phyloP scores from a whole-genome alignment of 2,329 filamentous ascomycete species.

The Corynespora cassiicola region DNA sequence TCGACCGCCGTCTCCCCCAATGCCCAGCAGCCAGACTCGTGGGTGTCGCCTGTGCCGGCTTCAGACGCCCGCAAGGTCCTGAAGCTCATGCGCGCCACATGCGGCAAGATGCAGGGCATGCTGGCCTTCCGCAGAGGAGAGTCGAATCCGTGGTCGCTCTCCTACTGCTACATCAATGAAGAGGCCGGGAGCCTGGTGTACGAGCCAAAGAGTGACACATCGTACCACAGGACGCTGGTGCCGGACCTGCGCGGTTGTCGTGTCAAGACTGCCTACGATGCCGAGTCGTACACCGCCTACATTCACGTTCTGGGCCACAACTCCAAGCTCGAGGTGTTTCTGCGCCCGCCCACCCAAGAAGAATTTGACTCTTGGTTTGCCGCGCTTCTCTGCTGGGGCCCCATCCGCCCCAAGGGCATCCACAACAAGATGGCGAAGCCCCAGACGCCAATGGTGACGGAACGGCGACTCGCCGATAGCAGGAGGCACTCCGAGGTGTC shows the following conservation, averaged over 20 bases:
- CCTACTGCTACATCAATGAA: constrained; percentile 80
- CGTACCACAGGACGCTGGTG: constrained; percentile 72
- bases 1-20: constrained; percentile 23
- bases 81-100: constrained; percentile 77
- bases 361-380: constrained; percentile 83
- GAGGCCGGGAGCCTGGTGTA: constrained; percentile 77
- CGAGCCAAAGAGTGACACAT: constrained; percentile 71
- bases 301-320: constrained; percentile 61
- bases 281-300: constrained; percentile 56
- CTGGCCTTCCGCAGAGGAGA: constrained; percentile 73
- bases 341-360: constrained; percentile 68
- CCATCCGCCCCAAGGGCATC: constrained; percentile 67
- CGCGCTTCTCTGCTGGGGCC: constrained; percentile 81
- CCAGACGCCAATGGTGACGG: constrained; percentile 46
- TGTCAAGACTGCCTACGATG: constrained; percentile 61
- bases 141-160: constrained; percentile 69
- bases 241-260: constrained; percentile 76
- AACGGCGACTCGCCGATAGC: constrained; percentile 46
- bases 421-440: constrained; percentile 61
- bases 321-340: constrained; percentile 65
- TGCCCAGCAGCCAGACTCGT: constrained; percentile 41
- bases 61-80: constrained; percentile 75
- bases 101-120: constrained; percentile 80
- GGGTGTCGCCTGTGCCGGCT: constrained; percentile 55
- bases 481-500: constrained; percentile 58